Evolutionary conservation across 2,329 filamentous ascomycete genomes (phyloP), one percentile per base, ranked within the genome.

Genomic region (Verticillium zaregamsianum): DNA sequence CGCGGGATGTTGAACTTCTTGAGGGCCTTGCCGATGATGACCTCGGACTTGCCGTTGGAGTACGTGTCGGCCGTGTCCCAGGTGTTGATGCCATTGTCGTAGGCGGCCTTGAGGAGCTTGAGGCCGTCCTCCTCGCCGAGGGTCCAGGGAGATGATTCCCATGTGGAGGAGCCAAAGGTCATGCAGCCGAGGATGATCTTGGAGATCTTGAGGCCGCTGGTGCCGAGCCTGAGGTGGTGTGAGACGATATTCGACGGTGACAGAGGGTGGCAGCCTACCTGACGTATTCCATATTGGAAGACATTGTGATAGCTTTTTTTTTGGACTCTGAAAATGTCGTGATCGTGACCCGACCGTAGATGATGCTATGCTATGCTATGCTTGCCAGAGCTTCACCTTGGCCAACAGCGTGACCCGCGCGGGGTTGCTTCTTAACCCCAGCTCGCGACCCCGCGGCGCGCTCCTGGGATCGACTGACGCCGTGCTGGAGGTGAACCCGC

Each of bases 1-100:
- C 89, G 81, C 0, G 88, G 87, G 65, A 91, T 89, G 45, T 81
- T 78, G 76, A 84, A 90, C 61, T 85, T 77, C 67, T 84, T 84
- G 52, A 91, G 74, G 0, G 88, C 87, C 69, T 87, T 88, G 61
- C 81, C 88, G 63, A 91, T 82, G 65, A 91, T 83, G 57, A 79
- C 75, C 69, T 92, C 89, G 2, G 83, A 88, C 12, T 74, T 70
- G 25, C 89, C 89, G 68, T 90, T 86, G 14, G 81, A 84, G 73
- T 87, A 86, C 33, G 80, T 77, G 65, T 87, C 82, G 17, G 84
- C 83, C 55, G 80, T 82, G 62, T 81, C 76, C 73, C 76, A 80
- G 0, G 76, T 79, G 62, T 78, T 79, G 61, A 79, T 77, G 14
- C 77, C 77, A 2, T 64, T 60, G 37, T 79, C 75, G 35, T 72